These are phyloP conservation scores for peach (Prunus persica) DNA, from an alignment of 306 rosid species.

Conservation along the genomic window DNA sequence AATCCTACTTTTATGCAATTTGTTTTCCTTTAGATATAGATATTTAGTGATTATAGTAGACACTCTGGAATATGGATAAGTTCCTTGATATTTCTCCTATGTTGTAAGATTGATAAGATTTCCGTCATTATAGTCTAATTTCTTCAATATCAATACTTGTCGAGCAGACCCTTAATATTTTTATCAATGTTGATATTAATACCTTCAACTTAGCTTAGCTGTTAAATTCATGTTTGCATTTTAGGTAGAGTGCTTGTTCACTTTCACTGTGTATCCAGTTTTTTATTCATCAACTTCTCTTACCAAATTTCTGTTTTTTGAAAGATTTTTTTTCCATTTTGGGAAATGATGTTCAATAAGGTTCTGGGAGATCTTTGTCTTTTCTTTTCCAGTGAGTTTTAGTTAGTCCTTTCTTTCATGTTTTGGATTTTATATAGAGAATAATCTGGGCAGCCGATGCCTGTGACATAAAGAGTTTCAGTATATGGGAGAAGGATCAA, in stretches of 20 bases:
- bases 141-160: not conserved
- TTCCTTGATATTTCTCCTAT: not conserved
- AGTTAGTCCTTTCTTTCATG: not conserved
- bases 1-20: not conserved
- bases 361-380: not conserved
- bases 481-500: not conserved
- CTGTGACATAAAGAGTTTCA: not conserved
- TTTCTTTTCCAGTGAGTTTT: not conserved
- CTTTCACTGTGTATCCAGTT: not conserved
- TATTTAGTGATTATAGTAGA: not conserved
- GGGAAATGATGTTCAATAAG: not conserved
- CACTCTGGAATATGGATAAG: too few relatives aligned
- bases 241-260: conserved; percentile 6
- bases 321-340: not conserved
- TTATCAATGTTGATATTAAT: not conserved
- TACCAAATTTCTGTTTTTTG: not conserved
- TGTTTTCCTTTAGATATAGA: conserved; percentile 4
- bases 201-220: not conserved
- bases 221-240: not conserved
- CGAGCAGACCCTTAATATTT: not conserved
- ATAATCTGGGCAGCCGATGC: not conserved
- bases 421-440: not conserved
- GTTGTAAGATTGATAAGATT: not conserved
- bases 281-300: not conserved
- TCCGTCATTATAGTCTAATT: not conserved